Evolutionary conservation across 2,329 filamentous ascomycete genomes (phyloP).

Genomic region (Aspergillus awamori): DNA sequence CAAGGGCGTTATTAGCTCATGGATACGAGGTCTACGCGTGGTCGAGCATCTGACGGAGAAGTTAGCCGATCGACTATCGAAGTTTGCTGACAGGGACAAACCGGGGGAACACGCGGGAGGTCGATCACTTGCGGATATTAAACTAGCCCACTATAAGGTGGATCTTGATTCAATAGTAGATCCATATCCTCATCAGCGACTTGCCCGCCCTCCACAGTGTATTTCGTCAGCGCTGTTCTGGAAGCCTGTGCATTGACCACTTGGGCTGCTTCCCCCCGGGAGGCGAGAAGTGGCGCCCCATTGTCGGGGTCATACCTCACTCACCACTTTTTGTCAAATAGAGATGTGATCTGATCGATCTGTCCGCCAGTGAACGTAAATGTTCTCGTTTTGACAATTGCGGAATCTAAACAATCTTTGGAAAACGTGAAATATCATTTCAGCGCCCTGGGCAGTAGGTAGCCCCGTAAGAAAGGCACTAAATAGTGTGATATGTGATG

Average conservation of each 20-base stretch:
- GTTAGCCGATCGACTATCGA: not conserved
- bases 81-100: not conserved
- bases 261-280: not conserved
- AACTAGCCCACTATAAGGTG: not conserved
- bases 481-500: too few species aligned
- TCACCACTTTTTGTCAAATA: too few species aligned
- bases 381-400: too few species aligned
- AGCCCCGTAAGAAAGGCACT: too few species aligned
- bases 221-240: not conserved
- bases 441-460: too few species aligned
- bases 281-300: not conserved
- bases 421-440: too few species aligned
- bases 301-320: too few species aligned
- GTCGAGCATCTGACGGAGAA: not conserved
- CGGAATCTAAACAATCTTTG: too few species aligned
- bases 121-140: not conserved
- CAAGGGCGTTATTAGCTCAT: not conserved
- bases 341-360: too few species aligned
- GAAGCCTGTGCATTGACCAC: not conserved
- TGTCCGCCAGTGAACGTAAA: too few species aligned
- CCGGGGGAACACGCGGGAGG: not conserved
- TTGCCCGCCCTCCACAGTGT: not conserved
- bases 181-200: not conserved
- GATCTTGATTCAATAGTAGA: not conserved
- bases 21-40: not conserved